Conservation (phyloP, 192 early-diverging fungal species). For the Podila epigama region DNA sequence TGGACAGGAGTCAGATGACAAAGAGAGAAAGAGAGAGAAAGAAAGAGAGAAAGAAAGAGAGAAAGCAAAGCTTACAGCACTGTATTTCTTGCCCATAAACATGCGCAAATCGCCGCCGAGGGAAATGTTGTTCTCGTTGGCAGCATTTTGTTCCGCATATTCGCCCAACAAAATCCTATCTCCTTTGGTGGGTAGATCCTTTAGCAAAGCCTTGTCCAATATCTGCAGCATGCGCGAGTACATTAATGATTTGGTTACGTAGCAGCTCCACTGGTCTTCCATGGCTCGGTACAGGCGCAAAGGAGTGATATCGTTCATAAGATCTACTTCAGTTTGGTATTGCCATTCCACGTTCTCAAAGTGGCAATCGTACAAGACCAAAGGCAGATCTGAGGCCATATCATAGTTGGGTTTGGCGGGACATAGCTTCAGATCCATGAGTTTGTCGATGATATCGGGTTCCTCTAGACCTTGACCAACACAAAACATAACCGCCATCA, state of each 20-base stretch:
- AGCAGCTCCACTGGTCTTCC: conserved; percentile 57
- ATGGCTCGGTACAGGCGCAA: conserved; percentile 53
- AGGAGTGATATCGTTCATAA: conserved; percentile 32
- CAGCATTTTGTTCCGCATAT: conserved; percentile 23
- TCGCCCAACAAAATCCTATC: conserved; percentile 19
- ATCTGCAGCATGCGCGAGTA: conserved; percentile 52
- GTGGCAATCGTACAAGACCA: conserved; percentile 89
- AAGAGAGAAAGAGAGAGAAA: not conserved
- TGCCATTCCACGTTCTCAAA: conserved; percentile 73
- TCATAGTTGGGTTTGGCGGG: conserved; percentile 87
- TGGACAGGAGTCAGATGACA: not conserved
- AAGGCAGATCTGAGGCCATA: conserved; percentile 89
- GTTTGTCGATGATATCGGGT: conserved; percentile 68
- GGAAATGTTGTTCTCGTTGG: conserved; percentile 43
- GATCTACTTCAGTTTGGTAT: conserved; percentile 52
- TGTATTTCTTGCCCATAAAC: conserved; percentile 48
- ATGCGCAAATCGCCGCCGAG: conserved; percentile 45
- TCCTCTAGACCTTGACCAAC: conserved; percentile 84
- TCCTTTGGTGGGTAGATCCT: conserved; percentile 28
- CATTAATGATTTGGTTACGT: conserved; percentile 57
- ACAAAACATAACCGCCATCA: conserved; percentile 90
- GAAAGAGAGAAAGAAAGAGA: not conserved
- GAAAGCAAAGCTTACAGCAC: conserved; percentile 8
- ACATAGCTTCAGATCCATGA: conserved; percentile 73
- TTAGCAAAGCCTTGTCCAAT: conserved; percentile 33